Percentiles rank a stretch among this genome's conserved stretches.
phyloP scores from a whole-genome alignment of 2,329 filamentous ascomycete genomes.

The Alternaria ethzedia region DNA sequence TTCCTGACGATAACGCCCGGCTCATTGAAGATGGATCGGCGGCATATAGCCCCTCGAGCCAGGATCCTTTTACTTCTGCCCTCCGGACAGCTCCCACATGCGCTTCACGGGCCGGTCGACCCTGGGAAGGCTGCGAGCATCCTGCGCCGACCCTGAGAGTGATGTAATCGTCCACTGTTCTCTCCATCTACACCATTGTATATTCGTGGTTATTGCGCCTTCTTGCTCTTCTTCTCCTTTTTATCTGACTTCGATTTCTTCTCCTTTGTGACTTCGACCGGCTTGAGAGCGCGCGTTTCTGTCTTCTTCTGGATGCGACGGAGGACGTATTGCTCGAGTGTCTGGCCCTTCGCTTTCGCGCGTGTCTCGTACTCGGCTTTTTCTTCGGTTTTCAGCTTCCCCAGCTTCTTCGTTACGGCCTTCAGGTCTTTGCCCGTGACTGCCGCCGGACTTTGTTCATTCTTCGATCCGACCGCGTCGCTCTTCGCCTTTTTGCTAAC shows the following conservation, averaged over 20 bases:
- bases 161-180: background rate
- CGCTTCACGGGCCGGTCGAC: background rate
- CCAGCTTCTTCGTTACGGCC: slow-evolving; percentile 31
- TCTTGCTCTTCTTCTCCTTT: background rate
- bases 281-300: slow-evolving; percentile 17
- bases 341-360: slow-evolving; percentile 47
- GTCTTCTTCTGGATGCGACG: slow-evolving; percentile 45
- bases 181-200: background rate
- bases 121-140: background rate
- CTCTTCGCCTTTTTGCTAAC: slow-evolving; percentile 23
- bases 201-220: background rate
- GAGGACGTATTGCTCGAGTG: slow-evolving; percentile 46
- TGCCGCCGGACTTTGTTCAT: background rate
- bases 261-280: background rate
- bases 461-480: slow-evolving; percentile 1
- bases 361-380: slow-evolving; percentile 39
- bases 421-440: slow-evolving; percentile 10
- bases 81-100: background rate
- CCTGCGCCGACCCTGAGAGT: no score
- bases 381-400: slow-evolving; percentile 37
- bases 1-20: background rate
- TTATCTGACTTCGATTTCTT: background rate
- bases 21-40: background rate
- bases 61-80: background rate
- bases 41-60: background rate